Evolutionary conservation across 2,329 filamentous ascomycete genomes (phyloP).

Genomic region (Pestalotiopsis sp.): DNA sequence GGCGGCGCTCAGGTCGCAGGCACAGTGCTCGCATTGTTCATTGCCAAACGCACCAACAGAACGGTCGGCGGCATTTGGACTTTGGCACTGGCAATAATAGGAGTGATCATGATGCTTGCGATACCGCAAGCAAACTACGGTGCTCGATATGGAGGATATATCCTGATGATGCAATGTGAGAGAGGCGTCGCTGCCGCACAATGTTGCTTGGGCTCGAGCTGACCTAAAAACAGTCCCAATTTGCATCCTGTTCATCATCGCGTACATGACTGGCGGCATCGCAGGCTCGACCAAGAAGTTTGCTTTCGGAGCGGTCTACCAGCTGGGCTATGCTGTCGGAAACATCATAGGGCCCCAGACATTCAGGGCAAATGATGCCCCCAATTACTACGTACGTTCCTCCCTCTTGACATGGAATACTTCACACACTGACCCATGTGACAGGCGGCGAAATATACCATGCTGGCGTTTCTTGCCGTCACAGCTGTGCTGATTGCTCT

Average conservation of each 20-base stretch:
- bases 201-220: not conserved
- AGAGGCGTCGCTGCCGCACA: not conserved
- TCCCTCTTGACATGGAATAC: not conserved
- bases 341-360: conserved; percentile 3
- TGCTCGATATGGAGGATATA: conserved; percentile 1
- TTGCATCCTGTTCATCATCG: conserved; percentile 4
- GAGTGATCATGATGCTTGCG: conserved; percentile 6
- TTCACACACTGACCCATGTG: not conserved
- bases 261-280: conserved; percentile 6
- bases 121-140: not conserved
- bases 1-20: not conserved
- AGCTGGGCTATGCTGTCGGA: conserved; percentile 6
- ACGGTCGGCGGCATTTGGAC: not conserved
- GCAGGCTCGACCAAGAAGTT: conserved; percentile 3
- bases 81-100: not conserved
- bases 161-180: conserved; percentile 6
- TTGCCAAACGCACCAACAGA: not conserved
- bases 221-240: not conserved
- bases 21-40: not conserved
- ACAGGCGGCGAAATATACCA: not conserved
- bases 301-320: not conserved
- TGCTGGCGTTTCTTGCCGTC: conserved; percentile 3
- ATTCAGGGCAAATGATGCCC: not conserved
- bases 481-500: not conserved
- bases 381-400: not conserved